These are phyloP conservation scores for Colletotrichum sp. DNA, from an alignment of 2,329 filamentous ascomycete species.

Conservation along the genomic window DNA sequence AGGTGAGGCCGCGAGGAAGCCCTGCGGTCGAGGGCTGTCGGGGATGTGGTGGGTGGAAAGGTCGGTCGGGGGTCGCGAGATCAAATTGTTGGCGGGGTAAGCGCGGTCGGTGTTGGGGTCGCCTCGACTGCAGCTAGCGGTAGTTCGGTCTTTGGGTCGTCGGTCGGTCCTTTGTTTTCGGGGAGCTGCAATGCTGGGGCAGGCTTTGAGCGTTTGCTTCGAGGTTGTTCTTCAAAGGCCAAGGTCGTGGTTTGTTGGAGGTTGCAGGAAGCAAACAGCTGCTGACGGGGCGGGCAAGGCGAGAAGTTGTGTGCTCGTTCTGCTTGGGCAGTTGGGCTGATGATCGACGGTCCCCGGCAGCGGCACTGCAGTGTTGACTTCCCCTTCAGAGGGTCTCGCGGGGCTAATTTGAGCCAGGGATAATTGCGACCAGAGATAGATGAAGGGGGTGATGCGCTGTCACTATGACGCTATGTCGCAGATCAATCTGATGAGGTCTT, in stretches of 20 bases:
- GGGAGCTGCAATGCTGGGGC: not conserved
- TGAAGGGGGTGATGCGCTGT: slow-evolving; percentile 19
- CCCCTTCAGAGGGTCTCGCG: slow-evolving; percentile 13
- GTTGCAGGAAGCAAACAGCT: not conserved
- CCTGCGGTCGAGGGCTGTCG: slow-evolving; percentile 3
- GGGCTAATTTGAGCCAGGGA: slow-evolving; percentile 13
- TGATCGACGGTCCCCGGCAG: slow-evolving; percentile 12
- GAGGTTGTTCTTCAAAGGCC: not conserved
- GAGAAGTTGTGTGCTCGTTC: not conserved
- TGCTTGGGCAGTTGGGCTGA: slow-evolving; percentile 4
- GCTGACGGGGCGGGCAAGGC: not conserved
- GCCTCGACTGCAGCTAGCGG: not conserved
- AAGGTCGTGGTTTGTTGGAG: not conserved
- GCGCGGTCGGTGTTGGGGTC: not conserved
- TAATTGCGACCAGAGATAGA: slow-evolving; percentile 8
- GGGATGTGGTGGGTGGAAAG: not conserved
- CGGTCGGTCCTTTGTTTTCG: not conserved
- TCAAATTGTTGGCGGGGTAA: slow-evolving; percentile 14
- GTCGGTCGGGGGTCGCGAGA: not conserved
- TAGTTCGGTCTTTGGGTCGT: not conserved
- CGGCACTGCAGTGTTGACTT: not conserved
- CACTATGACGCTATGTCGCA: slow-evolving; percentile 11
- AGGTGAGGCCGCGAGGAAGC: not conserved
- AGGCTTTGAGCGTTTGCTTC: not conserved
- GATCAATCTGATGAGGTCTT: not conserved